phyloP scores from a whole-genome alignment of 129 eudicot species.

The Oenanthe sinensis region DNA sequence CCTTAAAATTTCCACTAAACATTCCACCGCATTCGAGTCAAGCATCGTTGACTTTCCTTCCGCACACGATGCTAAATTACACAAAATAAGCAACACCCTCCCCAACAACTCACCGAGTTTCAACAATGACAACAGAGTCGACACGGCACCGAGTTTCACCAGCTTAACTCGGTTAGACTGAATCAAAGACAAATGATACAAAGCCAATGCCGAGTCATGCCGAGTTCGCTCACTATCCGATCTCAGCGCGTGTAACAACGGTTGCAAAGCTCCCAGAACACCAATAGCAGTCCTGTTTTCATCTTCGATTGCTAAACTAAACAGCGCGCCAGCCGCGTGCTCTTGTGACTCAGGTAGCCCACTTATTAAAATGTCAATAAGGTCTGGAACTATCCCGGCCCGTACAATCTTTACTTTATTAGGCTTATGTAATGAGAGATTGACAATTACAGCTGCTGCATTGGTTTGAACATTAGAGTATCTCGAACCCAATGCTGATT shows the following conservation, averaged over 20 bases:
- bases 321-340: constrained; percentile 87
- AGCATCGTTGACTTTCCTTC: constrained; percentile 80
- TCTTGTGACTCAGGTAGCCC: constrained; percentile 62
- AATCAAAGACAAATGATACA: constrained; percentile 59
- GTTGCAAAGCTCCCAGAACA: constrained; percentile 81
- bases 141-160: constrained; percentile 55
- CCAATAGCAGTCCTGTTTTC: constrained; percentile 82
- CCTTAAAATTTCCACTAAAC: constrained; percentile 49
- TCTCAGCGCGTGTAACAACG: constrained; percentile 61
- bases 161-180: constrained; percentile 72
- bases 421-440: constrained; percentile 55
- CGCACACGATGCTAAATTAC: constrained; percentile 60
- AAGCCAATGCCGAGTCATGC: constrained; percentile 71
- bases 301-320: constrained; percentile 71
- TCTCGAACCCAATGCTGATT: constrained; percentile 39
- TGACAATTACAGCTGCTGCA: constrained; percentile 73
- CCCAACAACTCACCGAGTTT: constrained; percentile 42
- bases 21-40: constrained; percentile 69
- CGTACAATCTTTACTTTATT: constrained; percentile 75
- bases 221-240: constrained; percentile 69
- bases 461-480: constrained; percentile 55
- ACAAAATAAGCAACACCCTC: constrained; percentile 60
- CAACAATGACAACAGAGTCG: constrained; percentile 45
- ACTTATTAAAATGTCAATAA: constrained; percentile 60
- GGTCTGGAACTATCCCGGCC: constrained; percentile 59